Evolutionary conservation across 2,329 filamentous ascomycete genomes (phyloP).

Genomic region (Septoria linicola): DNA sequence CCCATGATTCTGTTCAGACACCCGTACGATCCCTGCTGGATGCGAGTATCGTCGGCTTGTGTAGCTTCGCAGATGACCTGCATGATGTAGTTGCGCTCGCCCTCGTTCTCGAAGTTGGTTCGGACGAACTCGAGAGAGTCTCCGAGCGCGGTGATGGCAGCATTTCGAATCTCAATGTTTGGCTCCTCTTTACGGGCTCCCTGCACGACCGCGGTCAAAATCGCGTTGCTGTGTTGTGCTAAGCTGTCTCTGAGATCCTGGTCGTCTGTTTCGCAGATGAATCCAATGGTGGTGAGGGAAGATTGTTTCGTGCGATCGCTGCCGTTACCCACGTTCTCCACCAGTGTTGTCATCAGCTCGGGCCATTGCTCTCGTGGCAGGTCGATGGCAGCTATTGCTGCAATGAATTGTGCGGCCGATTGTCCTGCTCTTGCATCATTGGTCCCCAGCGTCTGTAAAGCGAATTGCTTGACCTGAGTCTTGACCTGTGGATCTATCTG

Average conservation of each 20-base stretch:
- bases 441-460: slow-evolving; percentile 82
- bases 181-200: slow-evolving; percentile 95
- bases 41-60: slow-evolving; percentile 83
- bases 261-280: slow-evolving; percentile 96
- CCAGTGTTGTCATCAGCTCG: slow-evolving; percentile 82
- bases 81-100: slow-evolving; percentile 99
- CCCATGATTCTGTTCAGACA: slow-evolving; percentile 98
- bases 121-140: slow-evolving; percentile 97
- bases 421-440: slow-evolving; percentile 78
- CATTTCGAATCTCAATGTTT: slow-evolving; percentile 84
- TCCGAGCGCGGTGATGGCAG: slow-evolving; percentile 88
- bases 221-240: slow-evolving; percentile 89
- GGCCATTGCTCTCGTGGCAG: slow-evolving; percentile 90
- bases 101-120: slow-evolving; percentile 98
- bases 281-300: slow-evolving; percentile 93
- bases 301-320: slow-evolving; percentile 88
- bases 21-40: slow-evolving; percentile 94
- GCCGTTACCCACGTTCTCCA: slow-evolving; percentile 88
- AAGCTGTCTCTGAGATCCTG: slow-evolving; percentile 77
- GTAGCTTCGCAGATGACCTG: slow-evolving; percentile 99
- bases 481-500: slow-evolving; percentile 80
- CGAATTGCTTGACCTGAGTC: slow-evolving; percentile 80
- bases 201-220: slow-evolving; percentile 95
- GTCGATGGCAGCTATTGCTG: slow-evolving; percentile 91
- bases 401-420: slow-evolving; percentile 91